phyloP scores from a whole-genome alignment of 805 yeast genomes.

The Candida parachauliodes region DNA sequence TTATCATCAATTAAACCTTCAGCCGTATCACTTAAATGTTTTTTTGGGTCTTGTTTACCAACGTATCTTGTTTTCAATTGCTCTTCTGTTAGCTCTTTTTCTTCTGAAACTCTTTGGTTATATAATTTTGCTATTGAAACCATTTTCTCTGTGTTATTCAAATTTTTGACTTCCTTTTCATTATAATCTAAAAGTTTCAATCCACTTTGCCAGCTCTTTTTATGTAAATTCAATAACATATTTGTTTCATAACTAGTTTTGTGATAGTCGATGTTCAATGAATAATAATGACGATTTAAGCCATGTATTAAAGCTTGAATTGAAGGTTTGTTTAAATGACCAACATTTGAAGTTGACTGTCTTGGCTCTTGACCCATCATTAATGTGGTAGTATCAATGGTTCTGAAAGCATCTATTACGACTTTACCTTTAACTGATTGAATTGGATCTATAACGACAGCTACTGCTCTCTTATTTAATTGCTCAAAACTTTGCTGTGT shows the following conservation, averaged over 20 bases:
- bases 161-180: conserved; percentile 70
- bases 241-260: conserved; percentile 89
- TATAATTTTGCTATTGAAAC: conserved; percentile 88
- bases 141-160: conserved; percentile 70
- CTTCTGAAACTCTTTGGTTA: conserved; percentile 88
- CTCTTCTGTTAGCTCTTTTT: conserved; percentile 80
- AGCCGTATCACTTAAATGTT: conserved; percentile 88
- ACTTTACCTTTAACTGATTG: conserved; percentile 99
- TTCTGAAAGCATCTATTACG: conserved; percentile 96
- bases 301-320: conserved; percentile 98
- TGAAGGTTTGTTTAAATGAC: conserved; percentile 91
- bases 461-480: conserved; percentile 92
- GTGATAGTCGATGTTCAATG: conserved; percentile 89
- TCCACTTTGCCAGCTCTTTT: conserved; percentile 94
- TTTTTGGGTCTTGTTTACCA: conserved; percentile 98
- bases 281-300: conserved; percentile 92
- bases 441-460: conserved; percentile 97
- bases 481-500: conserved; percentile 98
- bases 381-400: conserved; percentile 79
- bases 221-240: conserved; percentile 91
- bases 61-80: conserved; percentile 93
- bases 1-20: conserved; percentile 85
- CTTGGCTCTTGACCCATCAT: conserved; percentile 98
- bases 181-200: conserved; percentile 73
- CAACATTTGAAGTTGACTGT: conserved; percentile 94